These are phyloP conservation scores for Lepraria neglecta DNA, from an alignment of 495 filamentous ascomycete species.

Conservation along the genomic window DNA sequence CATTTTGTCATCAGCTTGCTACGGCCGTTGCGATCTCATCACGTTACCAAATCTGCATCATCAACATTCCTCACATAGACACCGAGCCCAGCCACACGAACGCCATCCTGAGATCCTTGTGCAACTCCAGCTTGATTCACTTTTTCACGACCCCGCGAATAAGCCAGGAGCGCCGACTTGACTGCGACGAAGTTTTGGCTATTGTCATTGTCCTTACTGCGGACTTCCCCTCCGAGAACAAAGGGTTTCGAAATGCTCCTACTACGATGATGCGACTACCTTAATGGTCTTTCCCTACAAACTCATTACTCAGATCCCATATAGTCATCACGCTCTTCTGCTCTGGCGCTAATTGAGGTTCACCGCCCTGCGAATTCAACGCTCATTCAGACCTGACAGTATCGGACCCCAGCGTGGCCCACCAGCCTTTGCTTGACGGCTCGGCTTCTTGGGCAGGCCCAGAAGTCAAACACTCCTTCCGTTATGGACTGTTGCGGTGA, in stretches of 20 bases:
- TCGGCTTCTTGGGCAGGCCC: constrained; percentile 20
- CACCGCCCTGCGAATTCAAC: no score
- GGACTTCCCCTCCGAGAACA: not conserved
- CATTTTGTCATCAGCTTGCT: not conserved
- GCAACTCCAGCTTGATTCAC: not conserved
- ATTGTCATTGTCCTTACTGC: constrained; percentile 7
- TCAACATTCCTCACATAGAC: constrained; percentile 6
- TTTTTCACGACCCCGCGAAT: not conserved
- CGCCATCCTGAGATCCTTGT: constrained; percentile 4
- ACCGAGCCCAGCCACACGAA: constrained; percentile 9
- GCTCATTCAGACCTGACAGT: no score
- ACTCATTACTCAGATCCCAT: not conserved
- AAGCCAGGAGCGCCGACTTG: not conserved
- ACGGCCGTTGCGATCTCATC: not conserved
- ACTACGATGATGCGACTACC: not conserved
- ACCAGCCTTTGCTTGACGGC: not conserved
- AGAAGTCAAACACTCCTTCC: constrained; percentile 8
- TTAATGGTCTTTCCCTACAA: not conserved
- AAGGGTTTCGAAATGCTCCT: constrained; percentile 7
- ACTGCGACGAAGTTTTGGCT: not conserved
- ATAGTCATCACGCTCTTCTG: not conserved
- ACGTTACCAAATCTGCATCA: not conserved
- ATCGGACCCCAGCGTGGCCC: not conserved
- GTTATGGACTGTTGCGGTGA: constrained; percentile 70
- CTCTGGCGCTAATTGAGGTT: not conserved